Percentiles rank a stretch among this genome's conserved stretches.
These are phyloP conservation scores for Candida fluviatilis DNA, from an alignment of 805 yeast genomes.

Conservation along the genomic window DNA sequence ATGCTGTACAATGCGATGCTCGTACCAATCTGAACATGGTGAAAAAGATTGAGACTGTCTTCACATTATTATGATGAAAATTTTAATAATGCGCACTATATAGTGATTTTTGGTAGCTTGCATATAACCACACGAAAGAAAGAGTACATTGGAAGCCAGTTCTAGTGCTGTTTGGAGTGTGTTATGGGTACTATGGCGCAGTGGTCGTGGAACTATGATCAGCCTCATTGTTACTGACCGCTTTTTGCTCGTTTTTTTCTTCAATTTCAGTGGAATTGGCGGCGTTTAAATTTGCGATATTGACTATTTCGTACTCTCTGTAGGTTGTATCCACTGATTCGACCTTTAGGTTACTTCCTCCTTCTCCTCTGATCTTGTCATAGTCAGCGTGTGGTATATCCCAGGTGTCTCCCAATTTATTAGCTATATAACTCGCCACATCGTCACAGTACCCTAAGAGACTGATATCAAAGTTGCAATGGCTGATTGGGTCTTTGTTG, in stretches of 20 bases:
- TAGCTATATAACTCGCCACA: slow-evolving; percentile 30
- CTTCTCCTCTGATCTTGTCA: slow-evolving; percentile 13
- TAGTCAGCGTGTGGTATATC: slow-evolving; percentile 26
- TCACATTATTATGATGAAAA: not conserved
- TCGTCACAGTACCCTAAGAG: slow-evolving; percentile 40
- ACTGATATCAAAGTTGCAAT: slow-evolving; percentile 35
- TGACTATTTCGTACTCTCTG: slow-evolving; percentile 7
- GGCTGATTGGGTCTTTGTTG: slow-evolving; percentile 33
- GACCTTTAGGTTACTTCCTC: slow-evolving; percentile 10
- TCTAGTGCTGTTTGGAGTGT: not conserved
- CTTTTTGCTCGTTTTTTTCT: not conserved
- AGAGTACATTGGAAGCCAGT: not conserved
- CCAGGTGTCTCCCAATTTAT: slow-evolving; percentile 29
- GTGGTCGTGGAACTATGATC: too few relatives aligned
- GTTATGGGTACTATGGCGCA: not conserved
- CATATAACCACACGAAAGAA: not conserved
- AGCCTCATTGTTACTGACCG: not conserved
- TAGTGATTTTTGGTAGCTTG: not conserved
- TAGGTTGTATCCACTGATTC: slow-evolving; percentile 8
- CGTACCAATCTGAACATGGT: not conserved
- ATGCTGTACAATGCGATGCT: not conserved
- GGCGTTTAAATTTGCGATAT: slow-evolving; percentile 2
- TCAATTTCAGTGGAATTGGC: not conserved
- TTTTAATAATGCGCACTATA: not conserved
- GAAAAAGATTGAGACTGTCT: not conserved